Evolutionary conservation across 768 basidiomycete species (phyloP).

Genomic region (Kwoniella sp.): DNA sequence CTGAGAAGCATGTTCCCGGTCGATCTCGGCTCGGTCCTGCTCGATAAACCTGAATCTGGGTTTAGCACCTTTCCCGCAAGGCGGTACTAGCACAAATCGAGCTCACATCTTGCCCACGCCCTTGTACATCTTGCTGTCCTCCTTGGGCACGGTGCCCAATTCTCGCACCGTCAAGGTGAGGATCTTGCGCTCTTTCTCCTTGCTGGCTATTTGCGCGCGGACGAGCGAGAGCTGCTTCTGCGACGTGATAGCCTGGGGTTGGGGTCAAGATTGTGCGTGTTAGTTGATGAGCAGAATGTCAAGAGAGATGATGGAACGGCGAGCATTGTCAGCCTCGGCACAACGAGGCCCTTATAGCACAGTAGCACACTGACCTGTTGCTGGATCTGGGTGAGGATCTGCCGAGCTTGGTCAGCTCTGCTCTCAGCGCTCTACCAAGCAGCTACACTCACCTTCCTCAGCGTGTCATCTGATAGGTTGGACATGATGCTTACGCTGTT

Average conservation of each 20-base stretch:
- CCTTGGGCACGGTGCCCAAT: constrained; percentile 59
- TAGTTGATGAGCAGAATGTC: not conserved
- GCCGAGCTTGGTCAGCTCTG: no score
- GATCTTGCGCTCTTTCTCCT: constrained; percentile 84
- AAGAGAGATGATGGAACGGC: no score
- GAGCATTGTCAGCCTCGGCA: no score
- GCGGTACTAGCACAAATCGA: not conserved
- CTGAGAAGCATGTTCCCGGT: constrained; percentile 65
- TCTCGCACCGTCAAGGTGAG: constrained; percentile 84
- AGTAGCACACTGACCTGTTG: constrained; percentile 63
- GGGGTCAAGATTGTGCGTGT: not conserved
- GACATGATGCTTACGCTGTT: constrained; percentile 52
- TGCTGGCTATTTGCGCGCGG: constrained; percentile 68
- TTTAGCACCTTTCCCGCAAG: not conserved
- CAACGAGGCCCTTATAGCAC: no score
- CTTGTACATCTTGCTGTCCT: constrained; percentile 79
- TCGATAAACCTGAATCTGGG: constrained; percentile 71
- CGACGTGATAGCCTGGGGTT: constrained; percentile 64
- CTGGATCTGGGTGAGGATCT: constrained; percentile 92
- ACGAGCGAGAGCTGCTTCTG: constrained; percentile 71
- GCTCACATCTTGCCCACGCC: constrained; percentile 92
- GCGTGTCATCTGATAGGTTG: constrained; percentile 69
- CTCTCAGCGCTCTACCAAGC: no score
- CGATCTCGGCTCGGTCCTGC: constrained; percentile 74
- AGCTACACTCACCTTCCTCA: constrained; percentile 61